Evolutionary conservation across 1,284 basidiomycete genomes (phyloP).

Genomic region (Trichosporon asahii): DNA sequence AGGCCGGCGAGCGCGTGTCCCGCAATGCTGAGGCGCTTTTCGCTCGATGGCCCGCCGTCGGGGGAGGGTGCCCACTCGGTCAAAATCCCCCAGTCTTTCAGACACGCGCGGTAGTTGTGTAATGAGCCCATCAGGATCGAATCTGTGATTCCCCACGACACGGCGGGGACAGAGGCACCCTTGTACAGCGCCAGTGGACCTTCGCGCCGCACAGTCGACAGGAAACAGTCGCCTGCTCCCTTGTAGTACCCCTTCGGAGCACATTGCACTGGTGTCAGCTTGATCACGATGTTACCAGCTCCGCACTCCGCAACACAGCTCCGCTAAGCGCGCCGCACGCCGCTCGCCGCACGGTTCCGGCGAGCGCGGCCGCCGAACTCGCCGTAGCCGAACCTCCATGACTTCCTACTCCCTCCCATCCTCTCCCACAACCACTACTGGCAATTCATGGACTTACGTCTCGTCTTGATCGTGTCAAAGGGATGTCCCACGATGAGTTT

Average conservation of each 20-base stretch:
- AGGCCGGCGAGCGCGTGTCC: conserved; percentile 49
- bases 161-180: conserved; percentile 50
- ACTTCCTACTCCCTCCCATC: no score
- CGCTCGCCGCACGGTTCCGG: background rate
- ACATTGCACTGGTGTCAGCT: conserved; percentile 42
- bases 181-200: conserved; percentile 50
- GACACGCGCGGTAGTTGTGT: conserved; percentile 49
- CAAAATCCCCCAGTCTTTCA: conserved; percentile 40
- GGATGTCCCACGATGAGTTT: conserved; percentile 44
- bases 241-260: conserved; percentile 45
- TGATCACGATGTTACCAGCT: no score
- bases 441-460: conserved; percentile 24
- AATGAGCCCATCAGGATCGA: conserved; percentile 52
- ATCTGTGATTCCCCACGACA: conserved; percentile 52
- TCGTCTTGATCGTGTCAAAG: conserved; percentile 46
- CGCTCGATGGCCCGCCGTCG: background rate
- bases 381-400: no score
- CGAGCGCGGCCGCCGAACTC: no score
- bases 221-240: conserved; percentile 48
- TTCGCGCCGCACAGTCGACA: conserved; percentile 21
- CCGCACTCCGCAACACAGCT: background rate
- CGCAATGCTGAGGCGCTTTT: conserved; percentile 35
- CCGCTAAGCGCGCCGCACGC: background rate
- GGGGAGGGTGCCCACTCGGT: conserved; percentile 33
- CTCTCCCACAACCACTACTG: background rate